These are phyloP conservation scores for Pulicaria dysenterica DNA, from an alignment of 129 eudicot genomes.

Conservation along the genomic window DNA sequence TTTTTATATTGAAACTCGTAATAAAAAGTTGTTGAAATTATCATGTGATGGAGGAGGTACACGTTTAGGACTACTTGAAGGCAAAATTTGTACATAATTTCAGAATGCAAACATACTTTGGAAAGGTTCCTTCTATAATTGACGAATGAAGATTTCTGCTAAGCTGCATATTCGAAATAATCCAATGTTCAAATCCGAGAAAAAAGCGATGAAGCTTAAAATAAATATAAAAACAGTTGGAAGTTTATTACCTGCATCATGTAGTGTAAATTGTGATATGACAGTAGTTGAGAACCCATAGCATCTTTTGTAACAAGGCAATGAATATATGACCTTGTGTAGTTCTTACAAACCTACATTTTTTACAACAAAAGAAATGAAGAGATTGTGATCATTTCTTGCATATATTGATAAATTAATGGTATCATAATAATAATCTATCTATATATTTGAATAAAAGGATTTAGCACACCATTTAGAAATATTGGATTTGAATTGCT, in stretches of 20 bases:
- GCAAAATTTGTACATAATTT: neutral
- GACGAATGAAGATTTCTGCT: slow-evolving; percentile 95
- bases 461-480: neutral
- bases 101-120: slow-evolving; percentile 57
- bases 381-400: neutral
- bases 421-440: neutral
- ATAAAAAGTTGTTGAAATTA: neutral
- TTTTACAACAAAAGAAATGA: slow-evolving; percentile 17
- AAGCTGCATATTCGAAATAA: slow-evolving; percentile 59
- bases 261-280: slow-evolving; percentile 85
- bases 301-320: slow-evolving; percentile 99
- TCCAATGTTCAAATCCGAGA: slow-evolving; percentile 7
- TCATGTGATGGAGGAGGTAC: slow-evolving; percentile 15
- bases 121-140: slow-evolving; percentile 79
- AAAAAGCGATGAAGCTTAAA: neutral
- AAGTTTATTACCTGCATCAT: slow-evolving; percentile 71
- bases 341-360: slow-evolving; percentile 79
- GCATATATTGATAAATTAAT: neutral
- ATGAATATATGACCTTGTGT: slow-evolving; percentile 92
- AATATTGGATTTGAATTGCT: neutral
- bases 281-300: slow-evolving; percentile 97
- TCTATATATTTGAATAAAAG: neutral
- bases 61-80: slow-evolving; percentile 3
- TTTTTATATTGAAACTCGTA: neutral
- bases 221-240: neutral